phyloP scores from a whole-genome alignment of 2,329 filamentous ascomycete genomes.

The Purpureocillium takamizusanense region DNA sequence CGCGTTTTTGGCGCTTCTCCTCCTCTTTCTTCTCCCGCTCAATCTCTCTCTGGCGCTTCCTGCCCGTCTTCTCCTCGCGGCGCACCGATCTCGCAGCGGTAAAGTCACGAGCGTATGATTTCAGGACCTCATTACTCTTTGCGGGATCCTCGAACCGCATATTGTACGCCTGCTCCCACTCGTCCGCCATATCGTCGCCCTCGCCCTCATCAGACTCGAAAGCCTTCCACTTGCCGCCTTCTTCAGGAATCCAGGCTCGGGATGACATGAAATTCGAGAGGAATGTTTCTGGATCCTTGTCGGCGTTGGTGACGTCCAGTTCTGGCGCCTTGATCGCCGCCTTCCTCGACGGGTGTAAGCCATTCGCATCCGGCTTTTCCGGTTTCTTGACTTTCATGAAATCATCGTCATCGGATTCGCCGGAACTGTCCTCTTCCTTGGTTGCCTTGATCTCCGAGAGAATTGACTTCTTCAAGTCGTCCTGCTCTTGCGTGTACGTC shows the following conservation, averaged over 20 bases:
- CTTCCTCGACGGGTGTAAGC: constrained; percentile 48
- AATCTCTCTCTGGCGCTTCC: constrained; percentile 70
- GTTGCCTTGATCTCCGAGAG: constrained; percentile 71
- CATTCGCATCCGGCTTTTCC: constrained; percentile 26
- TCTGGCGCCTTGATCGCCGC: constrained; percentile 40
- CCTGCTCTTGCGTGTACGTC: constrained; percentile 86
- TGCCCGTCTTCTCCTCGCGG: constrained; percentile 67
- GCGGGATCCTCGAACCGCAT: constrained; percentile 88
- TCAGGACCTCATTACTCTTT: constrained; percentile 78
- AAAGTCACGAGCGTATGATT: constrained; percentile 82
- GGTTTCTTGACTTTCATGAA: constrained; percentile 63
- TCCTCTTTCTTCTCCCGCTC: constrained; percentile 71
- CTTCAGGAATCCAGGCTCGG: constrained; percentile 74
- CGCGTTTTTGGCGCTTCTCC: constrained; percentile 65
- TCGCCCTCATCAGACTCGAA: constrained; percentile 94
- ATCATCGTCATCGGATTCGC: constrained; percentile 53
- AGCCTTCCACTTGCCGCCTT: constrained; percentile 60
- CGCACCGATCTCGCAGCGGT: constrained; percentile 76
- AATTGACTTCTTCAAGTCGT: constrained; percentile 67
- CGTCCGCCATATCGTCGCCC: constrained; percentile 67
- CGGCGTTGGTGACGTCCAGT: constrained; percentile 62
- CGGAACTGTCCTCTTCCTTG: constrained; percentile 31
- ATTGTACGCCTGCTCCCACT: constrained; percentile 91
- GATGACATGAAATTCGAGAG: constrained; percentile 94
- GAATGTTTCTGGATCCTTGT: constrained; percentile 84